Evolutionary conservation across 2,329 filamentous ascomycete species (phyloP), one percentile per base, ranked within the genome.

Genomic region (Penicillium expansum): DNA sequence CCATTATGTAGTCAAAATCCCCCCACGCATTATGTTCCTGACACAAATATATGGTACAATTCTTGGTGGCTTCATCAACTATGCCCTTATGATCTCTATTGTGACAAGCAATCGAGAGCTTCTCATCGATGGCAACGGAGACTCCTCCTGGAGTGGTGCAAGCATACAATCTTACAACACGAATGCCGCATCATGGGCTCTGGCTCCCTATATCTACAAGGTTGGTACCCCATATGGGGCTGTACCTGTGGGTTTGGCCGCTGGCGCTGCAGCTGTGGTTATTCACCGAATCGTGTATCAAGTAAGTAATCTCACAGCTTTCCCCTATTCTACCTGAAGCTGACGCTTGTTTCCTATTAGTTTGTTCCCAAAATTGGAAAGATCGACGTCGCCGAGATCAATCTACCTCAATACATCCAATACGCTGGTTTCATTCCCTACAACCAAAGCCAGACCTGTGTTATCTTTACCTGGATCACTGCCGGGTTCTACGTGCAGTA

Each of bases 41-140:
- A 84, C 81, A 0, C 82, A 85, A 33, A 74, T 84, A 5, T 84
- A 81, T 59, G 82, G 81, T 16, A 84, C 82, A 0, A 63, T 84
- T 1, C 70, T 85, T 0, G 82, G 82, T 8, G 82, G 76, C 0
- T 80, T 79, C 49, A 65, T 84, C 64, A 83, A 82, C 71, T 84
- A 83, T 55, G 80, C 75, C 11, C 75, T 84, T 48, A 84, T 85
- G 82, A 79, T 77, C 18, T 77, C 77, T 13, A 83, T 85, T 38
- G 79, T 84, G 1, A 74, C 63, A 4, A 70, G 69, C 35, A 79
- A 84, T 52, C 76, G 76, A n/a, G 80, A 75, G 0, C 70, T 83
- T 2, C 77, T 84, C 1, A 61, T 67, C 3, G 66, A 77, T 39
- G 70, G 72, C 5, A 71, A 81, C 48, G 82, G 82, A 20, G 78